phyloP scores from a whole-genome alignment of 2,329 filamentous ascomycete species.

The Venturia oleaginea region DNA sequence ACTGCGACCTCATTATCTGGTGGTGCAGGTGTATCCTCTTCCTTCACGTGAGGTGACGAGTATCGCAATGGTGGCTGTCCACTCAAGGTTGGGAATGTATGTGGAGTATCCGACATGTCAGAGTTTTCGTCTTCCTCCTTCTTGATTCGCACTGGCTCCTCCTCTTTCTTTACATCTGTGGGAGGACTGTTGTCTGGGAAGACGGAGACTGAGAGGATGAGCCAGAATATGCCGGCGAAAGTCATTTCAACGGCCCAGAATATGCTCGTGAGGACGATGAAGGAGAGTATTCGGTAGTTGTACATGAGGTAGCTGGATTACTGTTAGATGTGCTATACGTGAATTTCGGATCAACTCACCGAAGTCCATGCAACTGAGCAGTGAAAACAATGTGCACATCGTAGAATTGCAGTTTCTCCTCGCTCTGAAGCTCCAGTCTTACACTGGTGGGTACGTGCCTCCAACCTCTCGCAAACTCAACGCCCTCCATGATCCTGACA shows the following conservation, averaged over 20 bases:
- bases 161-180: slow-evolving; percentile 2
- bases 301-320: slow-evolving; percentile 69
- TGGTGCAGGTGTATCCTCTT: slow-evolving; percentile 20
- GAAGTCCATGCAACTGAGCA: slow-evolving; percentile 65
- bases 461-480: slow-evolving; percentile 53
- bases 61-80: slow-evolving; percentile 35
- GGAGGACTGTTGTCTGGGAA: slow-evolving; percentile 11
- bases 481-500: slow-evolving; percentile 63
- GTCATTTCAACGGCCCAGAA: slow-evolving; percentile 74
- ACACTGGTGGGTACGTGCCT: slow-evolving; percentile 44
- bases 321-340: background rate
- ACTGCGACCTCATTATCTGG: slow-evolving; percentile 15
- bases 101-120: slow-evolving; percentile 36
- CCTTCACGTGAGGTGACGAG: slow-evolving; percentile 21
- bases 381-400: slow-evolving; percentile 56
- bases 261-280: slow-evolving; percentile 54
- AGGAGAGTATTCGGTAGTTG: slow-evolving; percentile 62
- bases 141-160: slow-evolving; percentile 17
- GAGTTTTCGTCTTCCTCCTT: slow-evolving; percentile 18
- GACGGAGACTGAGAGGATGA: slow-evolving; percentile 39
- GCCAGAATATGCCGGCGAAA: slow-evolving; percentile 58
- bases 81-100: slow-evolving; percentile 40
- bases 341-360: slow-evolving; percentile 29
- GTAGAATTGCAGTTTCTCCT: slow-evolving; percentile 68
- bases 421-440: slow-evolving; percentile 61